A percentile compares a stretch with the other conserved stretches of the same genome.
Conservation (phyloP, 768 basidiomycete species). For the Roridomyces roridus region DNA sequence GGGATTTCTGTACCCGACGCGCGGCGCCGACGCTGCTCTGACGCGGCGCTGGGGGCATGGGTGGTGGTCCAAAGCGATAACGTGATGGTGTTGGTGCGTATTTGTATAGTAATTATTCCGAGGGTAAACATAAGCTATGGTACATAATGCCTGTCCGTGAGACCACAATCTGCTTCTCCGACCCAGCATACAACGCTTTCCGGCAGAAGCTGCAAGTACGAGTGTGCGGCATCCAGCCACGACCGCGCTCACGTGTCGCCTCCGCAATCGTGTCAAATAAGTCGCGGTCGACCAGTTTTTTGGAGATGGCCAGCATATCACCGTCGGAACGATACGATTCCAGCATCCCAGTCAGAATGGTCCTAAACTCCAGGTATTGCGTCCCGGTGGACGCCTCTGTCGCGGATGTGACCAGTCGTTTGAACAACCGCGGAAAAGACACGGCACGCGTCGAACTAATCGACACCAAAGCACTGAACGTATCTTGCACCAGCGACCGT, state of each 20-base stretch:
- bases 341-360: slow-evolving; percentile 93
- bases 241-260: slow-evolving; percentile 58
- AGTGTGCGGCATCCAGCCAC: slow-evolving; percentile 66
- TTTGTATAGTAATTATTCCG: too few relatives aligned
- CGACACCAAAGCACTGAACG: slow-evolving; percentile 85
- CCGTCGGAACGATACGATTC: slow-evolving; percentile 93
- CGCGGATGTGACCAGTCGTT: slow-evolving; percentile 82
- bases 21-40: slow-evolving; percentile 52
- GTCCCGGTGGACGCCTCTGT: slow-evolving; percentile 58
- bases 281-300: slow-evolving; percentile 81
- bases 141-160: slow-evolving; percentile 67
- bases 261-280: slow-evolving; percentile 76
- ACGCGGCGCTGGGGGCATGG: slow-evolving; percentile 51
- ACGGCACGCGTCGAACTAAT: slow-evolving; percentile 78
- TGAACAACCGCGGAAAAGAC: slow-evolving; percentile 93
- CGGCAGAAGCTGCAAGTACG: slow-evolving; percentile 61
- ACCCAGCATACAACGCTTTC: slow-evolving; percentile 43
- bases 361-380: slow-evolving; percentile 89
- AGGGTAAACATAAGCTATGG: slow-evolving; percentile 51
- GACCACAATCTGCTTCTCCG: slow-evolving; percentile 44
- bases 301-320: slow-evolving; percentile 87
- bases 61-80: too few relatives aligned
- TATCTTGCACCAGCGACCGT: slow-evolving; percentile 80
- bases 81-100: too few relatives aligned
- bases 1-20: slow-evolving; percentile 67